These are phyloP conservation scores for Aciculosporium take DNA, from an alignment of 2,329 filamentous ascomycete species.

Conservation along the genomic window DNA sequence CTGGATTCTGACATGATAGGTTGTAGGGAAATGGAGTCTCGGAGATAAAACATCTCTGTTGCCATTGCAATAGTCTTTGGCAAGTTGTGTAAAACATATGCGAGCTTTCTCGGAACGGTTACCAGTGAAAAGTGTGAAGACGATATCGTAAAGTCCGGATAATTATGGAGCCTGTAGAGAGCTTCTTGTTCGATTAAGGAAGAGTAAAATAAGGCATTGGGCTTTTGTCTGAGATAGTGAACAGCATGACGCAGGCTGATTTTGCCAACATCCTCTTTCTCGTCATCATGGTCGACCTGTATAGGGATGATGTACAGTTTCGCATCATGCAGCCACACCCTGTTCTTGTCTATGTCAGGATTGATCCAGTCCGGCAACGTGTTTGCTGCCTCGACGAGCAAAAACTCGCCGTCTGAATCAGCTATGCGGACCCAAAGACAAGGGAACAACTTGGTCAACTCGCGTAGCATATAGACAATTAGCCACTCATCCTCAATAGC, in stretches of 20 bases:
- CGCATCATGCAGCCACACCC: slow-evolving; percentile 77
- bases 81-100: slow-evolving; percentile 60
- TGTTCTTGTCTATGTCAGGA: slow-evolving; percentile 74
- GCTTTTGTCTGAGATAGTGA: slow-evolving; percentile 39
- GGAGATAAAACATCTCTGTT: slow-evolving; percentile 81
- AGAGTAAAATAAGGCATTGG: slow-evolving; percentile 52
- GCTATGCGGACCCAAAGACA: slow-evolving; percentile 69
- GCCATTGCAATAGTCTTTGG: slow-evolving; percentile 69
- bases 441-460: slow-evolving; percentile 59
- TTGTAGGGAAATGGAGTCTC: slow-evolving; percentile 64
- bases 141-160: slow-evolving; percentile 58
- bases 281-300: slow-evolving; percentile 19
- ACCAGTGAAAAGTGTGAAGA: slow-evolving; percentile 65
- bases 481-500: slow-evolving; percentile 97
- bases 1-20: slow-evolving; percentile 44
- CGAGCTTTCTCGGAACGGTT: slow-evolving; percentile 67
- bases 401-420: slow-evolving; percentile 88
- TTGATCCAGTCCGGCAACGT: slow-evolving; percentile 80
- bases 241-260: slow-evolving; percentile 54
- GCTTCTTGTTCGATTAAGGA: slow-evolving; percentile 70
- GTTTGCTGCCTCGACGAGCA: slow-evolving; percentile 86
- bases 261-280: slow-evolving; percentile 8
- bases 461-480: slow-evolving; percentile 74
- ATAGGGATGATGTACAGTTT: slow-evolving; percentile 58
- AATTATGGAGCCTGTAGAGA: slow-evolving; percentile 76